phyloP scores from a whole-genome alignment of 441 rosid genomes.

The Populus trichocarpa region DNA sequence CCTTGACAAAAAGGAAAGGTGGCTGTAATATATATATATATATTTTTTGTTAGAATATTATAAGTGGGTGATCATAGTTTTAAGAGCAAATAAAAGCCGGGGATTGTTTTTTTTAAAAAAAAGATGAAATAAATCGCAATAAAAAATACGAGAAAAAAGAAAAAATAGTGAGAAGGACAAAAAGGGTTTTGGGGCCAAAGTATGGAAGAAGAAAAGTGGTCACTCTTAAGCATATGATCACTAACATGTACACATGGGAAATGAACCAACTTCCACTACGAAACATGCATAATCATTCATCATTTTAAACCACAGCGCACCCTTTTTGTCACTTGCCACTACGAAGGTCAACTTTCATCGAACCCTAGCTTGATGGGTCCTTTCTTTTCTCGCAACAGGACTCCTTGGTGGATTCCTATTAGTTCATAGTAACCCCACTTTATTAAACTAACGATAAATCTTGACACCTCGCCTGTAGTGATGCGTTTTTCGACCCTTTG shows the following conservation, averaged over 20 bases:
- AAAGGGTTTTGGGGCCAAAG: slow-evolving; percentile 25
- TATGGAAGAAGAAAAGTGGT: slow-evolving; percentile 20
- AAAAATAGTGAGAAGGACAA: slow-evolving; percentile 25
- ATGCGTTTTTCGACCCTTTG: too few species aligned
- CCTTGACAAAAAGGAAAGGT: slow-evolving; percentile 18
- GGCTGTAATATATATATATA: not conserved
- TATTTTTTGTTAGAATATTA: too few species aligned
- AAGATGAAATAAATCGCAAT: not conserved
- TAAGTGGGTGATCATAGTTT: not conserved
- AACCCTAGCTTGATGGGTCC: not conserved
- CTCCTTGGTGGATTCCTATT: too few species aligned
- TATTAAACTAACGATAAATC: too few species aligned
- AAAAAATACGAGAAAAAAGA: not conserved
- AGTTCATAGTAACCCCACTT: too few species aligned
- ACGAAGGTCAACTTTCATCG: slow-evolving; percentile 28
- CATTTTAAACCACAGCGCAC: slow-evolving; percentile 19
- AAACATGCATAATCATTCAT: slow-evolving; percentile 22
- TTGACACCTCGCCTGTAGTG: too few species aligned
- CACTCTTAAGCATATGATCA: slow-evolving; percentile 22
- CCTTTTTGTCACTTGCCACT: slow-evolving; percentile 30
- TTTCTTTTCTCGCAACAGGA: not conserved
- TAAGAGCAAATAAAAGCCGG: not conserved
- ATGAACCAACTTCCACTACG: slow-evolving; percentile 25
- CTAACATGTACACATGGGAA: slow-evolving; percentile 33
- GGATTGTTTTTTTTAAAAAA: not conserved